Evolutionary conservation across 441 rosid species (phyloP).

Genomic region (Breynia disticha): DNA sequence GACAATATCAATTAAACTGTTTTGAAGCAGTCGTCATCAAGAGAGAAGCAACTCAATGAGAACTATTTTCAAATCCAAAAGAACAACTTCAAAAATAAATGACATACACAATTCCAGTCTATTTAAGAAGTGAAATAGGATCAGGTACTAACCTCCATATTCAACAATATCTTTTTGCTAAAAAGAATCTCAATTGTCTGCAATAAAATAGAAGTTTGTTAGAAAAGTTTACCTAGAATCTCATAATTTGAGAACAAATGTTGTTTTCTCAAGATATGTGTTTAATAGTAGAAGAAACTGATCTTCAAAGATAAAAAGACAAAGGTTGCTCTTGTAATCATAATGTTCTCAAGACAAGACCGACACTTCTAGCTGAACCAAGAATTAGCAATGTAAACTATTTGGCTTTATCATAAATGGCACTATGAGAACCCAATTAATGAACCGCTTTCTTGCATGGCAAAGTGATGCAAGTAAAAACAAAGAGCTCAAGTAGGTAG

Average conservation of each 20-base stretch:
- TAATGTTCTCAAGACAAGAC: no score
- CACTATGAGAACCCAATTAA: no score
- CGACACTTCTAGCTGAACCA: no score
- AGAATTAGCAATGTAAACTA: no score
- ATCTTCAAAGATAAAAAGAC: no score
- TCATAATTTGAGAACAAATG: background rate
- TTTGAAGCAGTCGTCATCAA: background rate
- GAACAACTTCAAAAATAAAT: background rate
- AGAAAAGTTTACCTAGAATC: background rate
- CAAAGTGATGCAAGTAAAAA: no score
- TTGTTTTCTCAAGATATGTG: background rate
- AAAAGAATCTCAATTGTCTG: conserved; percentile 82
- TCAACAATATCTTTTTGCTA: conserved; percentile 52
- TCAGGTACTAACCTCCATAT: conserved; percentile 58
- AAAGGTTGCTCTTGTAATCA: no score
- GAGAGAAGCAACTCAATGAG: background rate
- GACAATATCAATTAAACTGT: background rate
- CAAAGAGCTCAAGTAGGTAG: no score
- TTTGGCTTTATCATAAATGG: no score
- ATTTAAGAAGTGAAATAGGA: background rate
- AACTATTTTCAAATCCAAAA: background rate
- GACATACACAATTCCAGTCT: no score
- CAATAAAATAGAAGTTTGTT: conserved; percentile 10
- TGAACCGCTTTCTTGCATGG: no score
- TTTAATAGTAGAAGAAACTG: background rate